Conservation (phyloP, 371 early-diverging fungal species). For the Saksenaea oblongispora region DNA sequence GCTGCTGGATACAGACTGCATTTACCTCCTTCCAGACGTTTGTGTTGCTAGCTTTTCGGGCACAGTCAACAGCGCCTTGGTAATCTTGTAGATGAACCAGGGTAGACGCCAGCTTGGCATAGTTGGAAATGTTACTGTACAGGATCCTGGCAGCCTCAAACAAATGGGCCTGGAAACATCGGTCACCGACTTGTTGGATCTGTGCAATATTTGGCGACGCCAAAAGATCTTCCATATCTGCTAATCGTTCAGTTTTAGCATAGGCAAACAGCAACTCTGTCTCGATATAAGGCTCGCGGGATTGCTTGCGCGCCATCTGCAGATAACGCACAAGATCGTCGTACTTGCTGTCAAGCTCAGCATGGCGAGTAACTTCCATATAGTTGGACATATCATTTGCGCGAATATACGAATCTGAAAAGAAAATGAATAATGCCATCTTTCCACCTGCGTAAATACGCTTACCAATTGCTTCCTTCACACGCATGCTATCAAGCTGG, state of each 20-base stretch:
- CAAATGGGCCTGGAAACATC: slow-evolving; percentile 90
- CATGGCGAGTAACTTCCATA: slow-evolving; percentile 83
- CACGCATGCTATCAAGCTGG: slow-evolving; percentile 84
- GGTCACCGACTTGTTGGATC: slow-evolving; percentile 90
- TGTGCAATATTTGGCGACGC: slow-evolving; percentile 92
- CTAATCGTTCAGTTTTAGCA: slow-evolving; percentile 90
- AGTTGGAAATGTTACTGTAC: slow-evolving; percentile 93
- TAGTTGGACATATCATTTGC: slow-evolving; percentile 92
- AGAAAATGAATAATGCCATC: background rate
- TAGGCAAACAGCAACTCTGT: slow-evolving; percentile 92
- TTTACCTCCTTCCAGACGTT: slow-evolving; percentile 98
- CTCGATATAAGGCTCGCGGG: slow-evolving; percentile 92
- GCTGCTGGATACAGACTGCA: slow-evolving; percentile 89
- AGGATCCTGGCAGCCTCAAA: slow-evolving; percentile 93
- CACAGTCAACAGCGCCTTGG: slow-evolving; percentile 96
- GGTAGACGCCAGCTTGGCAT: slow-evolving; percentile 94
- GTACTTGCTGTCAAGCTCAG: slow-evolving; percentile 80
- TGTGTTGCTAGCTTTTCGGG: slow-evolving; percentile 96
- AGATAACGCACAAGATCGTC: slow-evolving; percentile 93
- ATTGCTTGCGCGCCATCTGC: slow-evolving; percentile 90
- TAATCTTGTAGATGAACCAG: slow-evolving; percentile 93
- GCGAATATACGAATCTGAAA: slow-evolving; percentile 87
- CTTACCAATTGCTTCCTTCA: slow-evolving; percentile 89
- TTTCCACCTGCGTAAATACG: no score
- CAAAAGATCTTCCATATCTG: slow-evolving; percentile 93